These are phyloP conservation scores for Tagetes patula DNA, from an alignment of 129 eudicot species.

Conservation along the genomic window DNA sequence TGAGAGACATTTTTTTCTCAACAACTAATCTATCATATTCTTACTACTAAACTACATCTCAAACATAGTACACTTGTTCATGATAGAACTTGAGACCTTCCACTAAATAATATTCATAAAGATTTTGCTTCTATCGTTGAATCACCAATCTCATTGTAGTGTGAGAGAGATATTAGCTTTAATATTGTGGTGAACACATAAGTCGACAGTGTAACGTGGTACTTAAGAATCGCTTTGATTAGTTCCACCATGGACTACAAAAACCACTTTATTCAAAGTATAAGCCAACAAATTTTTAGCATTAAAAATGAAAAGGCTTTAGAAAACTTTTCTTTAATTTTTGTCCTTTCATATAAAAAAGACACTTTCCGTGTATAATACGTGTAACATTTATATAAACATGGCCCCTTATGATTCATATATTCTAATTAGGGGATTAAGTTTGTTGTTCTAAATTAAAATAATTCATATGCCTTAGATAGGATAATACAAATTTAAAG, in stretches of 20 bases:
- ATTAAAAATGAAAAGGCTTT: constrained; percentile 7
- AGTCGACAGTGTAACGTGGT: constrained; percentile 27
- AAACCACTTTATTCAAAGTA: constrained; percentile 2
- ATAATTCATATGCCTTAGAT: background rate
- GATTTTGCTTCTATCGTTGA: too few relatives aligned
- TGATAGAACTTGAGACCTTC: too few relatives aligned
- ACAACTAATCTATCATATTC: too few relatives aligned
- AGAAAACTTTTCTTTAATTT: constrained; percentile 12
- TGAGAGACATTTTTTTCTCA: too few relatives aligned
- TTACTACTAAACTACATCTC: too few relatives aligned
- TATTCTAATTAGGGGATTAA: background rate
- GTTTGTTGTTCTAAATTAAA: background rate
- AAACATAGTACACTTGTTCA: too few relatives aligned
- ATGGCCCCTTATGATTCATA: background rate
- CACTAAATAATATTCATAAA: too few relatives aligned
- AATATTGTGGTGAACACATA: constrained; percentile 17
- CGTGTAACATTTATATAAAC: constrained; percentile 11
- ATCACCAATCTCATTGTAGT: background rate
- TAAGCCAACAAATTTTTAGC: constrained; percentile 9
- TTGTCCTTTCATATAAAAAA: background rate
- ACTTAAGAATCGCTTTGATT: constrained; percentile 23
- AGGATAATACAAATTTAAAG: background rate
- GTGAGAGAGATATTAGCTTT: constrained; percentile 13
- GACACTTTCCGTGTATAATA: constrained; percentile 17
- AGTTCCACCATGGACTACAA: constrained; percentile 9